phyloP scores from a whole-genome alignment of 192 early-diverging fungal genomes.

The Phycomyces blakesleeanus region DNA sequence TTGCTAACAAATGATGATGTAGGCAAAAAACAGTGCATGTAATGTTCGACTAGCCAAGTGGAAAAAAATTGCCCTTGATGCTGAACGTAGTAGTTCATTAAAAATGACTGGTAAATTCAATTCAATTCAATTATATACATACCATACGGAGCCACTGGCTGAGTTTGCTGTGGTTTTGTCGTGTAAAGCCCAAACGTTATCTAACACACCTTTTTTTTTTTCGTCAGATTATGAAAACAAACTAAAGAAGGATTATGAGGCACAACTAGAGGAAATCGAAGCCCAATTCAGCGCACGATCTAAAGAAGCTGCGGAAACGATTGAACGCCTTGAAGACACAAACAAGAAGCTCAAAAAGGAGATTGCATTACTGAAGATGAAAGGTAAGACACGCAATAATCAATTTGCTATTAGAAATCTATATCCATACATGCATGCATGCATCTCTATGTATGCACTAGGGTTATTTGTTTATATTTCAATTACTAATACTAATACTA shows the following conservation, averaged over 20 bases:
- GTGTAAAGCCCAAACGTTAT: background rate
- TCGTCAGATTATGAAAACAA: background rate
- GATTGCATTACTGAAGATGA: background rate
- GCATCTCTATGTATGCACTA: too few species aligned
- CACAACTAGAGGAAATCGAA: background rate
- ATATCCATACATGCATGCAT: too few species aligned
- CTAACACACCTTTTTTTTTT: too few species aligned
- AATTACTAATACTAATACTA: too few species aligned
- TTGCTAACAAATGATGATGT: background rate
- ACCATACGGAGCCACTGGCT: too few species aligned
- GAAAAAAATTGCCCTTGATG: background rate
- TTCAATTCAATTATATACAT: background rate
- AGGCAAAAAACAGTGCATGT: background rate
- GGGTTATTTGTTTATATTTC: too few species aligned
- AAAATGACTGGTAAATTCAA: background rate
- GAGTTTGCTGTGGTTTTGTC: too few species aligned
- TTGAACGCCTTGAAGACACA: background rate
- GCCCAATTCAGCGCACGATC: background rate
- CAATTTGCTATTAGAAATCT: too few species aligned
- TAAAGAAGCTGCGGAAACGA: background rate
- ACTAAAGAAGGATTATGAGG: background rate
- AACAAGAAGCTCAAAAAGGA: slow-evolving; percentile 4
- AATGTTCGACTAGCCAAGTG: background rate
- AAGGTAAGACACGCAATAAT: too few species aligned
- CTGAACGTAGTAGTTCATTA: background rate